Conservation (phyloP, 108 stramenopile genomes). For the Pseudonitzschia delicatissima region DNA sequence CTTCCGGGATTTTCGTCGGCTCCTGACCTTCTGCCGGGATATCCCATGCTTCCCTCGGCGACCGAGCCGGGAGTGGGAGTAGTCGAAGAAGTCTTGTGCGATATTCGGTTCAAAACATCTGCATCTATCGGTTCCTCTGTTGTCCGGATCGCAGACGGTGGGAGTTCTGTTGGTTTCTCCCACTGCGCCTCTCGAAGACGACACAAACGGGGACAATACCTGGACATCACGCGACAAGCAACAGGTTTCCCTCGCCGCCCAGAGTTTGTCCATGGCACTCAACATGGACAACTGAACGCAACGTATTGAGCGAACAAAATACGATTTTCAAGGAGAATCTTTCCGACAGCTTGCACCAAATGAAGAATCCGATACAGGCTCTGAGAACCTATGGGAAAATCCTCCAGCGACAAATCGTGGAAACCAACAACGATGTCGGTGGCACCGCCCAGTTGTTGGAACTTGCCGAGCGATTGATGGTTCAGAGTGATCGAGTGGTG, state of each 20-base stretch:
- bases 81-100: slow-evolving; percentile 62
- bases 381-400: slow-evolving; percentile 81
- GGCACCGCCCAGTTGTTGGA: slow-evolving; percentile 47
- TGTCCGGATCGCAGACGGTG: slow-evolving; percentile 76
- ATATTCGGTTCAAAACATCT: slow-evolving; percentile 26
- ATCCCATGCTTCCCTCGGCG: slow-evolving; percentile 52
- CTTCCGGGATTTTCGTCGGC: slow-evolving; percentile 62
- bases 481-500: slow-evolving; percentile 79
- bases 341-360: slow-evolving; percentile 79
- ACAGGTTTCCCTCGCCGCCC: slow-evolving; percentile 69
- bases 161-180: slow-evolving; percentile 61
- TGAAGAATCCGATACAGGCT: slow-evolving; percentile 89
- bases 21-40: slow-evolving; percentile 43
- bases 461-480: slow-evolving; percentile 67
- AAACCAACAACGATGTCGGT: slow-evolving; percentile 16
- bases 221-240: slow-evolving; percentile 66
- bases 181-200: slow-evolving; percentile 11
- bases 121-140: slow-evolving; percentile 77
- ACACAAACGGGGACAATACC: not conserved
- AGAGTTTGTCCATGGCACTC: slow-evolving; percentile 74
- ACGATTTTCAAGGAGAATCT: slow-evolving; percentile 52
- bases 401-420: slow-evolving; percentile 67
- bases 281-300: slow-evolving; percentile 78
- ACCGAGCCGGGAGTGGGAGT: slow-evolving; percentile 39
- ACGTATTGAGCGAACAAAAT: slow-evolving; percentile 40